Conservation (phyloP, 2,329 filamentous ascomycete genomes). For the Pyrenophora teres region DNA sequence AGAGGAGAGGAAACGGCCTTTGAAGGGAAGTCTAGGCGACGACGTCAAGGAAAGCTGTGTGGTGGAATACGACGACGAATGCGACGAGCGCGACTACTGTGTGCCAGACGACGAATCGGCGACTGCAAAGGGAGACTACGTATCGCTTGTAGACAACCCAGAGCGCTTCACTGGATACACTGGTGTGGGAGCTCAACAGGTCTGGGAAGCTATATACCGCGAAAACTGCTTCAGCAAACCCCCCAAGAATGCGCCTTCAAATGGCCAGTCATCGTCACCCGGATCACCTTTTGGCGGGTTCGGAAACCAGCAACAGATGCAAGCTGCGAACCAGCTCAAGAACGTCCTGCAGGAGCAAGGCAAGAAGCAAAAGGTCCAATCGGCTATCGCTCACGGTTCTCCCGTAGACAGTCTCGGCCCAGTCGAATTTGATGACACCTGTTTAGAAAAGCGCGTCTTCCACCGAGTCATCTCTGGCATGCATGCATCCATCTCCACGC, state of each 20-base stretch:
- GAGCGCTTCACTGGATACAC: constrained; percentile 95
- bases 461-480: constrained; percentile 94
- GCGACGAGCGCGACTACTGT: constrained; percentile 95
- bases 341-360: constrained; percentile 65
- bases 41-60: constrained; percentile 94
- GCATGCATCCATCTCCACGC: constrained; percentile 96
- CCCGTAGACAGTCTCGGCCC: constrained; percentile 65
- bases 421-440: constrained; percentile 85
- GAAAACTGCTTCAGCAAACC: constrained; percentile 87
- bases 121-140: constrained; percentile 89
- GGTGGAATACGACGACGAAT: constrained; percentile 96
- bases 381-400: constrained; percentile 57
- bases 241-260: constrained; percentile 38
- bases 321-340: constrained; percentile 65
- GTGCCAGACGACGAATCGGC: constrained; percentile 92
- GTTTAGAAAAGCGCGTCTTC: constrained; percentile 98
- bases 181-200: constrained; percentile 80
- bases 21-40: constrained; percentile 82
- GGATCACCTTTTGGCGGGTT: constrained; percentile 51
- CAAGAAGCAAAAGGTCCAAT: constrained; percentile 64
- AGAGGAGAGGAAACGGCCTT: constrained; percentile 71
- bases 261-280: constrained; percentile 41
- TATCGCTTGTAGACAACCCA: constrained; percentile 89
- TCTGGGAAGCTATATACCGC: constrained; percentile 95
- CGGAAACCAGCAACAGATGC: constrained; percentile 49